Evolutionary conservation across 352 stramenopile genomes (phyloP).

Genomic region (Globisporangium camurandrum): DNA sequence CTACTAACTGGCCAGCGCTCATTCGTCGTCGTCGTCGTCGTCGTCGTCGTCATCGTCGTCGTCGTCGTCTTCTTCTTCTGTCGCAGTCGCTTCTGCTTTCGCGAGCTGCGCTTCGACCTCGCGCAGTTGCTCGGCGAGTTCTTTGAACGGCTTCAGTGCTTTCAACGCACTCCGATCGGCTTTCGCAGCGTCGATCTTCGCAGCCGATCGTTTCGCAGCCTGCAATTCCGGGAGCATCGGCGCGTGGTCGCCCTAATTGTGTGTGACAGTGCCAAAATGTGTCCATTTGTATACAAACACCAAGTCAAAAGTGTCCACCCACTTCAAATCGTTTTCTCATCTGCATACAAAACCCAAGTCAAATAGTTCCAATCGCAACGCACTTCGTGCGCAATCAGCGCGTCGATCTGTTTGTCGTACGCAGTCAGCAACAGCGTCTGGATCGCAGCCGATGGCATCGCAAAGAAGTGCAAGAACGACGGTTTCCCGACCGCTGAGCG

Average conservation of each 20-base stretch:
- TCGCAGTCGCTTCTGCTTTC: constrained; percentile 40
- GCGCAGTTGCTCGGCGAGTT: constrained; percentile 60
- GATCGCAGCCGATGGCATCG: constrained; percentile 62
- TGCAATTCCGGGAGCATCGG: constrained; percentile 65
- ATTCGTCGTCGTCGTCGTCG: no score
- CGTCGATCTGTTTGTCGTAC: constrained; percentile 82
- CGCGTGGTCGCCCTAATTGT: constrained; percentile 32
- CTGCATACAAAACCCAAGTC: no score
- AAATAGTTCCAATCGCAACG: no score
- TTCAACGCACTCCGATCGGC: constrained; percentile 61
- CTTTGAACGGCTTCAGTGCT: constrained; percentile 63
- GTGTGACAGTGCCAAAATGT: no score
- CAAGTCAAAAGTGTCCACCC: no score
- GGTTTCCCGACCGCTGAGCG: constrained; percentile 58
- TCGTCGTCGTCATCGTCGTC: constrained; percentile 11
- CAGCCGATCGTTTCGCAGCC: constrained; percentile 36
- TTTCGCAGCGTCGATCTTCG: constrained; percentile 55
- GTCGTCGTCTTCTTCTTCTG: constrained; percentile 35
- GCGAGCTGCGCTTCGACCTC: constrained; percentile 47
- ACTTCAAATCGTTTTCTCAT: no score
- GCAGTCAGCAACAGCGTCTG: constrained; percentile 66
- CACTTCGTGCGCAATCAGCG: constrained; percentile 45
- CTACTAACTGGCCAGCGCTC: no score
- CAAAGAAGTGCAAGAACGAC: constrained; percentile 81
- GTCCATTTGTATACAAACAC: no score